phyloP scores from a whole-genome alignment of 352 stramenopile species.

The Thalassiosira pacifica region DNA sequence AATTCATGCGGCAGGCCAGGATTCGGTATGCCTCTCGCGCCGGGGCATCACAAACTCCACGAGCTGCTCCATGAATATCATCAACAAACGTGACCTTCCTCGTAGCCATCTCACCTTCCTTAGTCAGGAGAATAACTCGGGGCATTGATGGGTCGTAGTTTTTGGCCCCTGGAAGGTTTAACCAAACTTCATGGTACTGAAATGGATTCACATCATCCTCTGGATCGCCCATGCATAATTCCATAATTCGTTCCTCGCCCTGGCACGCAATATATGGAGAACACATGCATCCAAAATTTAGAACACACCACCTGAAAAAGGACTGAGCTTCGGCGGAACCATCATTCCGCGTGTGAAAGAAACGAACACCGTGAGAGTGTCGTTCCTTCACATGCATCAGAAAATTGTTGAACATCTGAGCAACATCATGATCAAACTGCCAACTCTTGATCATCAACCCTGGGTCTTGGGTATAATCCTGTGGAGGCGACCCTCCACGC shows the following conservation, averaged over 20 bases:
- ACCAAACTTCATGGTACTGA: conserved; percentile 36
- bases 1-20: conserved; percentile 21
- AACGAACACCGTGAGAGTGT: conserved; percentile 41
- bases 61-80: conserved; percentile 25
- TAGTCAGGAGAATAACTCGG: conserved; percentile 29
- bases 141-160: conserved; percentile 56
- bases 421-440: conserved; percentile 61
- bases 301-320: conserved; percentile 28
- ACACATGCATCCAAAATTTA: conserved; percentile 59
- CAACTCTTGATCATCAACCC: conserved; percentile 22
- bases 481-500: neutral
- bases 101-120: conserved; percentile 37
- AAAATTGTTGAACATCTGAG: conserved; percentile 71
- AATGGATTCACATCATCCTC: conserved; percentile 52
- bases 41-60: neutral
- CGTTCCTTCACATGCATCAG: conserved; percentile 39
- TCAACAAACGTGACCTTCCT: conserved; percentile 41
- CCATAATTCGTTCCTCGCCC: conserved; percentile 30
- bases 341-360: conserved; percentile 13
- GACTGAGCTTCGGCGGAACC: conserved; percentile 4
- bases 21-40: neutral
- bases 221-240: conserved; percentile 42
- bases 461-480: conserved; percentile 35
- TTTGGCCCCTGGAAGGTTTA: conserved; percentile 58
- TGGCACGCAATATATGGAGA: conserved; percentile 64